Base-by-base conservation (phyloP, 352 stramenopile genomes). In the Phytophthora sp. region DNA sequence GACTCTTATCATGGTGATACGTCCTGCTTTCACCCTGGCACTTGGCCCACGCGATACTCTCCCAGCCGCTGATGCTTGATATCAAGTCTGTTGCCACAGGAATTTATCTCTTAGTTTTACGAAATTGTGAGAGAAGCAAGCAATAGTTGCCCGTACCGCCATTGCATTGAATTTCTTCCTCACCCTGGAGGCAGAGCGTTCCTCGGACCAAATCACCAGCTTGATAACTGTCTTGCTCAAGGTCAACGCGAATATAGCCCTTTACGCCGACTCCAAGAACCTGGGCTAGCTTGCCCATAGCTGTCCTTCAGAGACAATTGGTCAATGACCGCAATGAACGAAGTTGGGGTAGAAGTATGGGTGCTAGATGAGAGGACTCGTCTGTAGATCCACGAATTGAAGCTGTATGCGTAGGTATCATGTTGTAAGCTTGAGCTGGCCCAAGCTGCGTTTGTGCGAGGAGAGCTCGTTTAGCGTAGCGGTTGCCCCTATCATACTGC, bases 191-290 rank as follows among this genome's bases (percentile, higher is more conserved):
- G 41, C 32, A 31, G 20, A 72, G 41, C 24, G 56, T 37, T 32
- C 62, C 62, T 21, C 42, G 18, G 37, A 72, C 48, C 18, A 49
- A 7, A 26, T 72, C 62, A 21, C 49, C 62, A 38, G 62, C 55
- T 48, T 53, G 39, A 12, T 58, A 67, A 6, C 24, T 62, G n/a
- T 34, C 31, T 7, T 20, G 35, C 13, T 67, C 57, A 13, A 72
- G 35, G 23, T 66, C 35, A 8, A 72, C 28, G 4, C 37, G 44
- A 28, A 60, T 34, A 13, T 41, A 24, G 10, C 51, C 57, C 27
- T 64, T 69, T 7, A 69, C 31, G 4, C 64, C 57, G 11, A 72
- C 32, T 20, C 57, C 62, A 15, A 66, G 23, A 7, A 71, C 20
- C 23, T 64, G 50, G 23, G 43, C 50, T 15, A 68, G 49, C n/a